phyloP scores from a whole-genome alignment of 2,329 filamentous ascomycete species.

The Davidsoniella eucalypti region DNA sequence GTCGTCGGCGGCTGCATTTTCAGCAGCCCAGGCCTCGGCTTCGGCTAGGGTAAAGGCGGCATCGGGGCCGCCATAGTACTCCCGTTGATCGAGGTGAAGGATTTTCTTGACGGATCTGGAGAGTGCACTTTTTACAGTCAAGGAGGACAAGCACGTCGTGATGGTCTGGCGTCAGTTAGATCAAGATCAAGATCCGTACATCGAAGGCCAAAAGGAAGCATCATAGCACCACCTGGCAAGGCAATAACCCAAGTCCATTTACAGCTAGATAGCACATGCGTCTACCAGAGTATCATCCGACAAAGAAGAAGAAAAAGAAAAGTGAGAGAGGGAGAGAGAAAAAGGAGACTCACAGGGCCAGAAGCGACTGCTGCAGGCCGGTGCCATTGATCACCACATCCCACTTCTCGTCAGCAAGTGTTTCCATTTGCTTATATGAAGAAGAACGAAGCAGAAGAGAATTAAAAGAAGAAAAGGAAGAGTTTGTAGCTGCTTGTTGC shows the following conservation, averaged over 20 bases:
- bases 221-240: too few species aligned
- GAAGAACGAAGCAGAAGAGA: constrained; percentile 15
- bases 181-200: constrained; percentile 5
- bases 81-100: constrained; percentile 74
- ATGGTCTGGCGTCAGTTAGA: constrained; percentile 54
- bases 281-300: constrained; percentile 14
- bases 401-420: constrained; percentile 57
- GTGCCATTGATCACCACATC: constrained; percentile 68
- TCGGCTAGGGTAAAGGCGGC: constrained; percentile 76
- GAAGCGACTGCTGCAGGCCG: constrained; percentile 60
- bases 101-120: constrained; percentile 85
- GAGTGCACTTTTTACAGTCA: constrained; percentile 48
- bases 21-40: constrained; percentile 48
- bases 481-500: too few species aligned
- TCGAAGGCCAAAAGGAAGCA: constrained; percentile 15
- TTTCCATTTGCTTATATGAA: constrained; percentile 42
- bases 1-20: constrained; percentile 18
- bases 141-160: constrained; percentile 17
- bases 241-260: too few species aligned
- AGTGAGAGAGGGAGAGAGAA: constrained; percentile 6
- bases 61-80: constrained; percentile 75
- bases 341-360: constrained; percentile 49
- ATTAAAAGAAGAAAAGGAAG: constrained; percentile 1
- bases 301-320: constrained; percentile 16
- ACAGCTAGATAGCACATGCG: neutral